Base-by-base conservation (phyloP, 164 flowering plant genomes). In the Umbellularia californica region DNA sequence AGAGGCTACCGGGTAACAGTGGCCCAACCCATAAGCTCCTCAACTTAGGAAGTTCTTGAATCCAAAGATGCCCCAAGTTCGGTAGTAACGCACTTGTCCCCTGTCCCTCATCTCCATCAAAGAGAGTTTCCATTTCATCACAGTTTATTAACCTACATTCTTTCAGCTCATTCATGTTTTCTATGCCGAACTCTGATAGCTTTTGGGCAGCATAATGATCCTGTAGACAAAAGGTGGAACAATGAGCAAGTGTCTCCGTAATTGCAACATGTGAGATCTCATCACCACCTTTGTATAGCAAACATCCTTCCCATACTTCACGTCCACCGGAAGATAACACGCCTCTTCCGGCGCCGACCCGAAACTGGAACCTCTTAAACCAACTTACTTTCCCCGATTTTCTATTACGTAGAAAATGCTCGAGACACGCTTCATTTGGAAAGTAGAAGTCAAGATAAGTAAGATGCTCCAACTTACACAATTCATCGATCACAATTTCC, bases 71-170 rank as follows among this genome's bases (percentile, higher is more conserved):
- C 27, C 35, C 6, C 50, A 76, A 24, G 51, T 47, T 71, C 5
- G 51, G 47, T 7, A 41, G 22, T 6, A 76, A 50, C 6, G 25
- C 58, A 28, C 5, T 41, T 41, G 47, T 2, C n/a, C 41, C 73
- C 47, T 23, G 12, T 1, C n/a, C 3, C 1, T 70, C 75, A 1
- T 50, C n/a, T 55, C 71, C 71, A 52, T 70, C 71, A 2, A 76
- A 12, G 12, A 80, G 3, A 10, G 58, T 52, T 50, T 66, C 28
- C 12, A 80, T 25, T 65, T 70, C 72, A 65, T 71, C 70, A 33
- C 82, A 80, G 2, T 68, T 72, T 20, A 35, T 65, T 17, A 80
- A 23, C 22, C 62, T n/a, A 27, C 79, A 80, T 20, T 20, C 55
- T 33, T 58, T 30, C 10, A 80, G 65, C 14, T 17, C 14, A 30